Evolutionary conservation across 2,329 filamentous ascomycete species (phyloP), one percentile per base, ranked within the genome.

Genomic region (Xylariaceae sp.): DNA sequence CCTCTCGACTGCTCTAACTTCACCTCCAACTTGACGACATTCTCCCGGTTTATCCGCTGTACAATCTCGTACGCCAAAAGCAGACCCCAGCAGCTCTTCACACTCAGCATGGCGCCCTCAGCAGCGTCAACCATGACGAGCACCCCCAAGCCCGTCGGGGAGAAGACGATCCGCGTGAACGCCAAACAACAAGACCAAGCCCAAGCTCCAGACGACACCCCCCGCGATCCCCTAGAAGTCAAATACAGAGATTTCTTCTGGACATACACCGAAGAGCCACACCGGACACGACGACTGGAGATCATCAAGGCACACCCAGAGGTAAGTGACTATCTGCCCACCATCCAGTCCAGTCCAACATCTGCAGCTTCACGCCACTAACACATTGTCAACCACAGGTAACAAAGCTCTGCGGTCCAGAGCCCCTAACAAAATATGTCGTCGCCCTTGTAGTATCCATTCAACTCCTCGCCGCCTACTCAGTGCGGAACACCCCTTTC

Each of bases 251-350:
- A 85, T 68, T 97, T 97, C 78, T 96, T 95, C 75, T 97, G 95
- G 94, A 96, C 94, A 38, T 97, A 99, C 68, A 96, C 94, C 10
- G 94, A 99, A 70, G 94, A 99, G 72, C 94, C 94, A 54, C 94
- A 99, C 71, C 83, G 90, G 60, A 94, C 92, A 31, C 80, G 94
- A 60, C 82, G 94, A 49, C 82, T 92, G 61, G 90, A 90, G 54
- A 99, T 99, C 63, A 97, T 99, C 72, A 97, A 96, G 75, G 91
- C 92, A 48, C 92, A 99, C 68, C 94, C 94, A 42, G 92, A 99
- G 80, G 90, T 92, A 74, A 17, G 67, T 27, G 22, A 27, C 22
- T 27, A 27, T 44, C 22, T 32, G 47, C 41, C 14, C 30, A 27
- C 18, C 12, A 36, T 17, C 43, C 32, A 15, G n/a, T 32, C 14